Evolutionary conservation across 148 eudicot species (phyloP).

Genomic region (Chenopodium formosanum): DNA sequence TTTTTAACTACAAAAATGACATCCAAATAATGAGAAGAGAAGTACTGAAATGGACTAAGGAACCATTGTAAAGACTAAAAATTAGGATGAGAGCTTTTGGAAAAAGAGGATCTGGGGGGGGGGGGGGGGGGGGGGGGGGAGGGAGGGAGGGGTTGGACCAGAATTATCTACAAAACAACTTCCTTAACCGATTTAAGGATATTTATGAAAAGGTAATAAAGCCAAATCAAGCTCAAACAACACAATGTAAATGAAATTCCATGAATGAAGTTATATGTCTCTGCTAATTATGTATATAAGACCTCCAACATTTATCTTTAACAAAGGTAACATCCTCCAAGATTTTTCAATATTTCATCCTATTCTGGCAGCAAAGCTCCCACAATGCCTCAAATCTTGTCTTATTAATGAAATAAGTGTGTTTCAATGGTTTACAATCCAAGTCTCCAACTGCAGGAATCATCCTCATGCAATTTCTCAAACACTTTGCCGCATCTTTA

Average conservation of each 20-base stretch:
- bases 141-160: no score
- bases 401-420: no score
- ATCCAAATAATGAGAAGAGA: background rate
- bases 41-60: background rate
- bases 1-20: slow-evolving; percentile 23
- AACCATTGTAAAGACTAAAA: background rate
- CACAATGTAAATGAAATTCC: background rate
- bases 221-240: background rate
- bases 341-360: no score
- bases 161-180: background rate
- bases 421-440: no score
- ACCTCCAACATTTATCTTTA: background rate
- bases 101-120: no score
- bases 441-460: no score
- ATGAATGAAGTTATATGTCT: background rate
- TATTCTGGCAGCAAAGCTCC: no score
- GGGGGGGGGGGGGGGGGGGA: background rate
- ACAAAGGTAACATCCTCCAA: background rate
- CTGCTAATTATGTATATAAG: background rate
- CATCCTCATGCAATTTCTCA: no score
- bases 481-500: no score
- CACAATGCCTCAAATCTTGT: no score
- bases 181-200: background rate
- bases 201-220: background rate
- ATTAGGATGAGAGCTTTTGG: background rate